These are phyloP conservation scores for Acanthamoeba lenticulata DNA, from an alignment of 208 protist genomes.

Conservation along the genomic window DNA sequence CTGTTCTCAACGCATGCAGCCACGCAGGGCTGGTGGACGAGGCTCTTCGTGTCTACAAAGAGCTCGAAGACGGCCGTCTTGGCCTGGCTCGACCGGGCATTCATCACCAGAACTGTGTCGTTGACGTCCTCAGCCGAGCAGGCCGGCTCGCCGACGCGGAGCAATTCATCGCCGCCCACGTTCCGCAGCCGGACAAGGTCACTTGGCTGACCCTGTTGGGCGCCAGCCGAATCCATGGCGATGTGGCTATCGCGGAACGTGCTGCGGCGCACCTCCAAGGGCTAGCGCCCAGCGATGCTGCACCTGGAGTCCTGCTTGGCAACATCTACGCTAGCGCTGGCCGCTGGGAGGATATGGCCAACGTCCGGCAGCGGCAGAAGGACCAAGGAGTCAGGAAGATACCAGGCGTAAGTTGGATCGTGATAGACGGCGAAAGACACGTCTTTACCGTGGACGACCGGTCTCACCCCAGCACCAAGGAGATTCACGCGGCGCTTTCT, in stretches of 20 bases:
- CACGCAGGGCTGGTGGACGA: constrained; percentile 70
- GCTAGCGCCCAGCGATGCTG: not conserved
- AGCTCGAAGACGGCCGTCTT: not conserved
- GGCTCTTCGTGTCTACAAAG: not conserved
- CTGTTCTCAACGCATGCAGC: constrained; percentile 59
- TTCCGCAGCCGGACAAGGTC: not conserved
- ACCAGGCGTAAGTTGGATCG: constrained; percentile 52
- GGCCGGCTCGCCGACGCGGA: constrained; percentile 36
- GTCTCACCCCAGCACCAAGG: not conserved
- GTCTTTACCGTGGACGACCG: constrained; percentile 35
- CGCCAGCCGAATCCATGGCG: not conserved
- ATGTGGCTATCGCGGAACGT: not conserved
- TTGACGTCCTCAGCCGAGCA: constrained; percentile 34
- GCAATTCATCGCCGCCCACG: constrained; percentile 29
- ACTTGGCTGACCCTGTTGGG: not conserved
- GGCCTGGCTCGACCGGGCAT: not conserved
- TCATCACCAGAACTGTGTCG: not conserved
- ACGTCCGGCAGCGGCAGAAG: not conserved
- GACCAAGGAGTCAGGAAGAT: constrained; percentile 6
- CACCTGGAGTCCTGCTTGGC: not conserved
- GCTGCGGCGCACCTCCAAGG: not conserved
- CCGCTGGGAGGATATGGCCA: not conserved
- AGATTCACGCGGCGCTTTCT: not conserved
- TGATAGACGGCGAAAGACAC: constrained; percentile 35
- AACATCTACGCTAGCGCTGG: constrained; percentile 39